Evolutionary conservation across 1,139 yeast species (phyloP).

Genomic region (Eremothecium coryli): DNA sequence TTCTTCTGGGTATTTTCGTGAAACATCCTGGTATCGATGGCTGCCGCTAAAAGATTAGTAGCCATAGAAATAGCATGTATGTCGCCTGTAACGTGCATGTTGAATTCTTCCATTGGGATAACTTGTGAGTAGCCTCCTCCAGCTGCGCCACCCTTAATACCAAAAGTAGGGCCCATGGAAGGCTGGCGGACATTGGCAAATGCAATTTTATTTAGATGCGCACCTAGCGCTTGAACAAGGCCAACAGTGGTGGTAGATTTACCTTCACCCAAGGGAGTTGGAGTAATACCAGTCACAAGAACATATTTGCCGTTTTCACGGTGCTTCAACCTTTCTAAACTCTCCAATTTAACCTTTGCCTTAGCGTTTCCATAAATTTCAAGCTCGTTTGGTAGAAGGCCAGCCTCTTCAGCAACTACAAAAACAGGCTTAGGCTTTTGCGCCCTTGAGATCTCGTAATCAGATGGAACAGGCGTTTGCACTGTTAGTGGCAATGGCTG

Average conservation of each 20-base stretch:
- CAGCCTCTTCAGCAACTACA: constrained; percentile 76
- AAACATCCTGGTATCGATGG: constrained; percentile 95
- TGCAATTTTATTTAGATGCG: constrained; percentile 76
- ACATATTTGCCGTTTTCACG: constrained; percentile 81
- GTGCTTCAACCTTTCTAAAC: constrained; percentile 60
- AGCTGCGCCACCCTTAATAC: constrained; percentile 99
- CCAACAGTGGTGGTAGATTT: constrained; percentile 97
- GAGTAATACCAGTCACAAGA: constrained; percentile 94
- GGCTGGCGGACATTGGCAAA: constrained; percentile 98
- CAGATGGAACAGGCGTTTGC: constrained; percentile 82
- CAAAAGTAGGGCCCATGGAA: constrained; percentile 98
- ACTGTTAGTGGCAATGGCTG: constrained; percentile 56
- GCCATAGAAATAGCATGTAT: constrained; percentile 97
- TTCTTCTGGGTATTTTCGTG: constrained; percentile 93
- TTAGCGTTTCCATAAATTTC: constrained; percentile 90
- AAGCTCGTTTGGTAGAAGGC: constrained; percentile 70
- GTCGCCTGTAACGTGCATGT: constrained; percentile 96
- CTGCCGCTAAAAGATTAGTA: constrained; percentile 91
- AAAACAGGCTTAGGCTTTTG: constrained; percentile 82
- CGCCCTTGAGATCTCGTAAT: constrained; percentile 82
- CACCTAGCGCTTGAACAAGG: constrained; percentile 91
- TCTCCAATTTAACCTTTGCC: constrained; percentile 76
- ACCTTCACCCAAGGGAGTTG: constrained; percentile 98
- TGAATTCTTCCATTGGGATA: constrained; percentile 98
- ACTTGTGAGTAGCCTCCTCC: constrained; percentile 99